These are phyloP conservation scores for Hymenotorrendiella dingleyae DNA, from an alignment of 2,329 filamentous ascomycete species.

Conservation along the genomic window DNA sequence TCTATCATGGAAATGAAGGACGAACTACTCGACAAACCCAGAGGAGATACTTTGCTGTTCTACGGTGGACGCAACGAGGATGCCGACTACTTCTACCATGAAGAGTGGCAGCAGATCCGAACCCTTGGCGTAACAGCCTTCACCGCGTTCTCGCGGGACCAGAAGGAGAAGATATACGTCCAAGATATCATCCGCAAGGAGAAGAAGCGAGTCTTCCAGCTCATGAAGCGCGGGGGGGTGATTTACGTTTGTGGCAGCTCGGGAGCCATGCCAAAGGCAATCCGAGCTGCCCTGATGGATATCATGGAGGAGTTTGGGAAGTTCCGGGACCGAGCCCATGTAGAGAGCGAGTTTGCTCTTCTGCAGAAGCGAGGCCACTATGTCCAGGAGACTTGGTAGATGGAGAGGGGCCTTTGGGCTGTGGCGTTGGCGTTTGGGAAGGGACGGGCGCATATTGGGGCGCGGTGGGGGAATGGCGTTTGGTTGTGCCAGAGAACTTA, in stretches of 20 bases:
- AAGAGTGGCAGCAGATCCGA: slow-evolving; percentile 60
- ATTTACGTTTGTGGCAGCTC: slow-evolving; percentile 53
- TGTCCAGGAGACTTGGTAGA: slow-evolving; percentile 64
- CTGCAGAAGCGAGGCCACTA: slow-evolving; percentile 60
- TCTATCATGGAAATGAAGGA: slow-evolving; percentile 21
- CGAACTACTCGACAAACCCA: slow-evolving; percentile 25
- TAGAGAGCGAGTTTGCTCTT: slow-evolving; percentile 46
- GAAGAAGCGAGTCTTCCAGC: slow-evolving; percentile 34
- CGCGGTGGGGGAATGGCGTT: no score
- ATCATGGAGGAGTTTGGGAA: slow-evolving; percentile 39
- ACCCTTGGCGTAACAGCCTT: slow-evolving; percentile 45
- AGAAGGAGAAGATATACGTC: slow-evolving; percentile 59
- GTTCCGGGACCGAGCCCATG: slow-evolving; percentile 36
- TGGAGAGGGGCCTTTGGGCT: no score
- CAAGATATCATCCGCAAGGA: slow-evolving; percentile 38
- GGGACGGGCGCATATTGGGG: no score
- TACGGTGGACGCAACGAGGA: slow-evolving; percentile 74
- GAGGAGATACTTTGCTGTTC: slow-evolving; percentile 52
- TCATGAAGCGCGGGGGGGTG: slow-evolving; percentile 47
- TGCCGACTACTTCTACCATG: slow-evolving; percentile 74
- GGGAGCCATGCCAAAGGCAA: slow-evolving; percentile 65
- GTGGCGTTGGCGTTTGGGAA: no score
- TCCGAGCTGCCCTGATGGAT: slow-evolving; percentile 61
- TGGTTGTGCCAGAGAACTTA: no score
- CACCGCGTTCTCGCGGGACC: slow-evolving; percentile 67